Evolutionary conservation across 306 rosid species (phyloP), one percentile per base, ranked within the genome.

Genomic region (Lathyrus aphaca): DNA sequence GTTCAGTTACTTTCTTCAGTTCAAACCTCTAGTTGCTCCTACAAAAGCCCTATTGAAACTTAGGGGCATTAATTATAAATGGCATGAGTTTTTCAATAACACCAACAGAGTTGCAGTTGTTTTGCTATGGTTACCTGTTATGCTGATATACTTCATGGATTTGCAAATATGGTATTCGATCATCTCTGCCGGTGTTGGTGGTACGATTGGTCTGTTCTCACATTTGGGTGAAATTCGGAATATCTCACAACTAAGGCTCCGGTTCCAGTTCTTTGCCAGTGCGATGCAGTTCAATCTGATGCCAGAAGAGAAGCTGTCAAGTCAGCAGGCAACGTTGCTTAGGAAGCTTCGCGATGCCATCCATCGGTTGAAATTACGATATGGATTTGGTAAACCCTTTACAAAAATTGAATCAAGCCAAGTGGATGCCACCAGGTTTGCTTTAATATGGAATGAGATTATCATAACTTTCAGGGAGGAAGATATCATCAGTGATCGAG

Each of bases 141-240:
- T 92, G 43, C 75, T 90, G 72, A 60, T 92, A 23, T 92, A 92
- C 80, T 84, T 90, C 69, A 92, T 92, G 98, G 98, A 92, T 82
- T 71, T 92, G 87, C 98, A 92, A 78, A 84, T 92, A 69, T 92
- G 98, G 98, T 92, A 83, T 84, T 71, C 98, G 12, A 86, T 92
- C 75, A 83, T 48, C 86, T 88, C 96, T 30, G 72, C 98, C 62
- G 32, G 85, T 9, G 68, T 43, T 65, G 98, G 98, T 19, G 91
- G 72, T 10, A 3, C 11, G 18, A 83, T 85, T 75, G 98, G 98
- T 71, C 82, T 92, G 56, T 90, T 92, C 78, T 85, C 89, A 1
- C 98, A 92, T 86, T 78, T 92, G 88, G 98, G 98, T 48, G 98
- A 92, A 82, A 92, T 92, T 48, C 85, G 98, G 62, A 90, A 85